phyloP scores from a whole-genome alignment of 169 alveolate genomes.

The Eimeria maxima region DNA sequence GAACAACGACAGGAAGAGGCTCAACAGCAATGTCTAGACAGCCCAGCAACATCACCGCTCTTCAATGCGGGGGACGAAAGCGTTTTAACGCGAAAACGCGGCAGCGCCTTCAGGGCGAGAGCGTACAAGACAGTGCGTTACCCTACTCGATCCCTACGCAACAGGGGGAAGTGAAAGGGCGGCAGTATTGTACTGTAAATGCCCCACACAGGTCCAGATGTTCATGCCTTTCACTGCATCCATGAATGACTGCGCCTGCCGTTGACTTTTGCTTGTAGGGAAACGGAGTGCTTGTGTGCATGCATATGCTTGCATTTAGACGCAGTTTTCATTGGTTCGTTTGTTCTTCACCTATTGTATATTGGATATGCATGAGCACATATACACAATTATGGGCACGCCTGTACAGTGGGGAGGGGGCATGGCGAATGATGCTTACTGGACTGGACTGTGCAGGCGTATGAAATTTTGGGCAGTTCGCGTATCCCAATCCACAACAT shows the following conservation, averaged over 20 bases:
- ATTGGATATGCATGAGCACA: background rate
- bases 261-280: background rate
- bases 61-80: conserved; percentile 13
- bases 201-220: background rate
- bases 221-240: background rate
- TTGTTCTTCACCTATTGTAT: background rate
- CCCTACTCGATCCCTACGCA: background rate
- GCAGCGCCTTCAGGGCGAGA: conserved; percentile 68
- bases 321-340: background rate
- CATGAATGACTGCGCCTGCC: background rate
- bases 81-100: background rate
- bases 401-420: background rate
- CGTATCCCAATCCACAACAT: conserved; percentile 55
- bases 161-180: background rate
- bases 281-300: background rate
- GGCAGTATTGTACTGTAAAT: background rate
- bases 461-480: conserved; percentile 38
- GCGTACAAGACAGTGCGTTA: conserved; percentile 63
- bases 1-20: conserved; percentile 68
- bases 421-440: background rate
- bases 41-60: conserved; percentile 10
- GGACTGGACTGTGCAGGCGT: conserved; percentile 50
- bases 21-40: conserved; percentile 15
- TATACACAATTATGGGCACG: background rate
- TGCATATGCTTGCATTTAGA: background rate